A percentile compares a stretch with the other conserved stretches of the same genome.
Conservation (phyloP, 345 rosid species). For the Moricandia arvensis region DNA sequence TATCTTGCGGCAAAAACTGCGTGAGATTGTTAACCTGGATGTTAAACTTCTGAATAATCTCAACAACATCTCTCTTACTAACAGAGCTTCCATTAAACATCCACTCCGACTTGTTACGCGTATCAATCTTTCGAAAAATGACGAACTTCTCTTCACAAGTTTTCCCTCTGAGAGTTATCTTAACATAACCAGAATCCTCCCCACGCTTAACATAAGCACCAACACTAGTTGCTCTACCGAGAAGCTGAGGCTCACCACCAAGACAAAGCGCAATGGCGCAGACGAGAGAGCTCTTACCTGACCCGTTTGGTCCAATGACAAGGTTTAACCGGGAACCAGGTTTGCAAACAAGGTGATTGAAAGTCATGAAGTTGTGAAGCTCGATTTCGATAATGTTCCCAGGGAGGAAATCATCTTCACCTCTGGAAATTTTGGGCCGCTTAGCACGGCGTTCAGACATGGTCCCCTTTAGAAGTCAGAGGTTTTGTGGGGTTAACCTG, state of each 20-base stretch:
- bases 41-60: conserved; percentile 68
- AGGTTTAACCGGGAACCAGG: conserved; percentile 89
- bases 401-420: conserved; percentile 82
- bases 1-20: conserved; percentile 92
- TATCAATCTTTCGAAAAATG: conserved; percentile 71
- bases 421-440: conserved; percentile 65
- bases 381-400: conserved; percentile 86
- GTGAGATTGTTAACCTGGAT: conserved; percentile 97
- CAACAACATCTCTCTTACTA: conserved; percentile 61
- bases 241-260: conserved; percentile 95
- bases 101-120: conserved; percentile 90
- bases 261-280: conserved; percentile 96
- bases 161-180: conserved; percentile 73
- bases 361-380: conserved; percentile 89
- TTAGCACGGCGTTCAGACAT: conserved; percentile 57
- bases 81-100: conserved; percentile 62
- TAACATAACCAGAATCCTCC: conserved; percentile 69
- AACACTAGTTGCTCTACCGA: conserved; percentile 82
- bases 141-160: conserved; percentile 48
- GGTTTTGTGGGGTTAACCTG: neutral
- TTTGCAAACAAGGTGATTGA: conserved; percentile 67
- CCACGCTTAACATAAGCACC: conserved; percentile 96
- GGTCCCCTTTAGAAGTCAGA: neutral
- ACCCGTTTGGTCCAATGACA: conserved; percentile 95
- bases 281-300: conserved; percentile 95